Conservation (phyloP, 2,329 filamentous ascomycete genomes). For the Ascomycota sp. region DNA sequence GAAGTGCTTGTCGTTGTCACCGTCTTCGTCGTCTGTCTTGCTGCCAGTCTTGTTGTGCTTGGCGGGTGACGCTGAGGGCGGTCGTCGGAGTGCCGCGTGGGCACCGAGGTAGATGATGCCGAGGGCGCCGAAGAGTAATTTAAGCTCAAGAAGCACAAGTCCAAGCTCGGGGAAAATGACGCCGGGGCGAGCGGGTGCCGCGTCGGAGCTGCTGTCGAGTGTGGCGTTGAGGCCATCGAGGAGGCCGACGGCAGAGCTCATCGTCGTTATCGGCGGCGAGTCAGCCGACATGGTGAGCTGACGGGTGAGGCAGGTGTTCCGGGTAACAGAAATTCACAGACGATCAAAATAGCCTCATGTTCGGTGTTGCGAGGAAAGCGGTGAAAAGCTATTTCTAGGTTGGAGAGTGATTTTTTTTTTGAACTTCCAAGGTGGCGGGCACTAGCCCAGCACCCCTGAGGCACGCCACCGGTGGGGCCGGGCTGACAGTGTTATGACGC, state of each 20-base stretch:
- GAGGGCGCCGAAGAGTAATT: conserved; percentile 43
- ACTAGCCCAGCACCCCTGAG: no score
- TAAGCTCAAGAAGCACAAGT: conserved; percentile 23
- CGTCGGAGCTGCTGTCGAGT: conserved; percentile 5
- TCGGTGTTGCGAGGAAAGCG: no score
- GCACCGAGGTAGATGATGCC: conserved; percentile 71
- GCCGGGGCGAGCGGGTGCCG: no score
- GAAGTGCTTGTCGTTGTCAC: conserved; percentile 24
- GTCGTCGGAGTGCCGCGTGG: conserved; percentile 67
- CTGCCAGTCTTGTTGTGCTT: conserved; percentile 24
- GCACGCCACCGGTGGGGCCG: no score
- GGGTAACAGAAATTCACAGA: no score
- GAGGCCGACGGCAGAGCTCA: conserved; percentile 3
- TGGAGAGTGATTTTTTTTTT: no score
- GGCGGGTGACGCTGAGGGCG: conserved; percentile 51
- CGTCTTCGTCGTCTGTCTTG: conserved; percentile 23
- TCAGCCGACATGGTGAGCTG: conserved; percentile 5
- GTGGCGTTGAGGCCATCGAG: conserved; percentile 13
- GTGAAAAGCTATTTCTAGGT: no score
- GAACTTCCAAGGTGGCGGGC: neutral
- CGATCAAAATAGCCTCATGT: no score
- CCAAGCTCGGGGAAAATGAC: conserved; percentile 15
- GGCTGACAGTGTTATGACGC: no score
- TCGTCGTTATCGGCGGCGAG: conserved; percentile 5
- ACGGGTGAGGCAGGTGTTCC: no score